Evolutionary conservation across 1,139 yeast species (phyloP), one percentile per base, ranked within the genome.

Genomic region (Suhomyces panamericanus): DNA sequence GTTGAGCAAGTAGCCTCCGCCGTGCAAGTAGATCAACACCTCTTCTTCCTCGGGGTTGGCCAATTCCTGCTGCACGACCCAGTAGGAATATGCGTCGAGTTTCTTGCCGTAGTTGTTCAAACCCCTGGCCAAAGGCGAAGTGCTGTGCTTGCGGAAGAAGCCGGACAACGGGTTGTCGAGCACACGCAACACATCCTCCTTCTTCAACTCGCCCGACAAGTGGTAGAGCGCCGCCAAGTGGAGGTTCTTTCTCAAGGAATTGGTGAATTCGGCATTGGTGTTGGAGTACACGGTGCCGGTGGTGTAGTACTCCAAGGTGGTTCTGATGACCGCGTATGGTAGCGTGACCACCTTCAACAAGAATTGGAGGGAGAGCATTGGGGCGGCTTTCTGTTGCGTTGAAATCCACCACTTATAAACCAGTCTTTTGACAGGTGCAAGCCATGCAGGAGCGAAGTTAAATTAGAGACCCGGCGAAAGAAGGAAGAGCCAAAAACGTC

Each of bases 1-100:
- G 17, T 63, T 66, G 38, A 69, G 55, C 33, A 62, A 58, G 51
- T 60, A 74, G 1, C 78, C 80, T 28, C 80, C 80, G 14, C 80
- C 80, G 51, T 75, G 80, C n/a, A 33, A 22, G 39, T 49, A 49
- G 20, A 47, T 32, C 35, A 49, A 38, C 12, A 49, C 49, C 8
- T 49, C 45, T 12, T 46, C 49, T 16, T 42, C 41, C 13, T 42
- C 47, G 8, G 43, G 30, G n/a, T 29, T 28, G 14, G 33, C 41
- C 11, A 29, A 26, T 16, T 50, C 49, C 37, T 53, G 47, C 13
- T 51, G 52, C 10, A 51, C 55, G 8, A 56, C 34, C 59, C 59
- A 56, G 36, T 48, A 47, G 16, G 57, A 43, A 20, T 46, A 40
- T 12, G 44, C 52, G 31, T 45, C 51, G 36, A 46, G 32, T 24